phyloP scores from a whole-genome alignment of 352 stramenopile genomes.

The Globisporangium recalcitrans region DNA sequence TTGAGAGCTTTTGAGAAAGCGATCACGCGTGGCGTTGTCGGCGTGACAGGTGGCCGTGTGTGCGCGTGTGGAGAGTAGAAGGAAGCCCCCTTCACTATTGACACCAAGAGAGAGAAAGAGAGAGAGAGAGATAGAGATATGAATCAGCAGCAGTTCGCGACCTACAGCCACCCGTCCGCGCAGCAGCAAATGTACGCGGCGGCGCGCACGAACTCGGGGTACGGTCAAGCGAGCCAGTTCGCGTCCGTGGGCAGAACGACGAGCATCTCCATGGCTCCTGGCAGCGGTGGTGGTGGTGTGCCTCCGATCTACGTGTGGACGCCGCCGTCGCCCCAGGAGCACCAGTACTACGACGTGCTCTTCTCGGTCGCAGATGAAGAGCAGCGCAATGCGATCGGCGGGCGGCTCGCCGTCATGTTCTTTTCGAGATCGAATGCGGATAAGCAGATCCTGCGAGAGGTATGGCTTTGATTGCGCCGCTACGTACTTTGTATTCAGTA shows the following conservation, averaged over 20 bases:
- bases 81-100: background rate
- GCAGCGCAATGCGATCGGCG: conserved; percentile 76
- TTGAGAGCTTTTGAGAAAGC: background rate
- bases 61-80: background rate
- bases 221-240: conserved; percentile 27
- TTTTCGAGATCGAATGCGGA: conserved; percentile 91
- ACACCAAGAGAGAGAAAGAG: background rate
- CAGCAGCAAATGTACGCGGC: conserved; percentile 44
- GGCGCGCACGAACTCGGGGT: conserved; percentile 27
- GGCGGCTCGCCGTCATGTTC: conserved; percentile 89
- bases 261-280: conserved; percentile 12
- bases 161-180: conserved; percentile 28
- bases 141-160: conserved; percentile 58
- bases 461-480: conserved; percentile 10
- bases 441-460: conserved; percentile 70
- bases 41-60: background rate
- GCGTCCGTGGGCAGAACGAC: conserved; percentile 27
- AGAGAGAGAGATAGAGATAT: conserved; percentile 14
- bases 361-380: conserved; percentile 89
- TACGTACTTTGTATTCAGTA: background rate
- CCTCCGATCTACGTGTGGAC: conserved; percentile 43
- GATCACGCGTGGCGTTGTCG: background rate
- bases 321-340: conserved; percentile 55
- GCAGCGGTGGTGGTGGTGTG: conserved; percentile 1
- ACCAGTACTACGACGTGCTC: conserved; percentile 88